Base-by-base conservation (phyloP, 164 flowering plant genomes). In the Annona cherimola region DNA sequence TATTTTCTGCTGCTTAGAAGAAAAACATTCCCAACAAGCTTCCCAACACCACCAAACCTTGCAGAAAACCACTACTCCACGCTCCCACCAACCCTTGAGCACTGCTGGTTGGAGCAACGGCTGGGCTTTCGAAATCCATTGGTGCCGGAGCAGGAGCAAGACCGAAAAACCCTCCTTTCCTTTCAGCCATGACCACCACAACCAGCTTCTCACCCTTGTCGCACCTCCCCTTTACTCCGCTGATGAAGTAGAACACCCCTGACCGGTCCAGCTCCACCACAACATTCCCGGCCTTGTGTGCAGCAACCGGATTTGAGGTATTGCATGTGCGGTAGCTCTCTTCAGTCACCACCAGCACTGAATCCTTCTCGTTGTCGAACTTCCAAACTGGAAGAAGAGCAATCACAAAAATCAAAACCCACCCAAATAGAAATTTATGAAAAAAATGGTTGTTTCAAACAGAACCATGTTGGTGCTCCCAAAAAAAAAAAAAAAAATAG, bases 81-180 rank as follows among this genome's bases (percentile, higher is more conserved):
- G 60, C 45, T 50, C 14, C 35, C 42, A 42, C 74, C 63, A 73
- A 70, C 35, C 68, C n/a, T 3, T 46, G 39, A 6, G 73, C 74
- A 45, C 70, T 43, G 61, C 81, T 76, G 1, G 81, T 69, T 2
- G 79, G 86, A 63, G 82, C 82, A n/a, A 81, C 60, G 0, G 89
- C 84, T 0, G 88, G 85, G 57, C 79, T 82, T 1, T 79, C 80
- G 43, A 66, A 20, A 63, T 81, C 90, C 20, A 57, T 79, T 14
- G 92, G 89, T 75, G 89, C 71, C 62, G 88, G 85, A 0, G 88
- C 85, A 0, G 90, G 89, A 54, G 90, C 76, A 61, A 69, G 14
- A 0, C 61, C 77, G 4, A 42, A 45, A 69, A 26, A 69, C 42
- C 72, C 74, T 39, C 61, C 65, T 60, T 69, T 75, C 50, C 69